Evolutionary conservation across 2,329 filamentous ascomycete species (phyloP), one percentile per base, ranked within the genome.

Genomic region (Fusarium brevicatenulatum): DNA sequence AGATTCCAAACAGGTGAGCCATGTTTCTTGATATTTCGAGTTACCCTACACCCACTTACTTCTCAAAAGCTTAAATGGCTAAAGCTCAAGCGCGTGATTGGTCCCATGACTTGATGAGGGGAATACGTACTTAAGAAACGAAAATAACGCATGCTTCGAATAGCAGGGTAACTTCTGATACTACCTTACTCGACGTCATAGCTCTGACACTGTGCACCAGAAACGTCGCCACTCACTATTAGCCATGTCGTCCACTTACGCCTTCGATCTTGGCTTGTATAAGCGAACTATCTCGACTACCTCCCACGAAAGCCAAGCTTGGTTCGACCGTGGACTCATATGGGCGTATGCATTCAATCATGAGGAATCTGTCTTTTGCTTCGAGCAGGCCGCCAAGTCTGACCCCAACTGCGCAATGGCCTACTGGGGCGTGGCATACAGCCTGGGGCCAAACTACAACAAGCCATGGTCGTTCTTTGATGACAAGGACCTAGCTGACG

Each of bases 321-420:
- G 92, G 92, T 94, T 93, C 78, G 85, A 92, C 78, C 89, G 91
- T 16, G 92, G 91, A 5, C 82, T 95, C n/a, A 84, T 91, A 28
- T 95, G 92, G 92, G 87, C 85, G 47, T 95, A 92, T 79, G 91
- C 85, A 28, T 95, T 95, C 83, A 94, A 95, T 78, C 92, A 94
- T 77, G 91, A 92, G 72, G 92, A 94, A 79, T 88, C 91, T 1
- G 86, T 86, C 9, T 82, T 81, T 44, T 93, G 91, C 81, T 93
- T 93, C 75, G 83, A 90, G 74, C 82, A 83, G 13, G 90, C 90
- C n/a, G 86, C 89, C 37, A 78, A 80, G 2, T 78, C 83, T 52
- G 91, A 93, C 68, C 69, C 81, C 0, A 70, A 79, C 5, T 92
- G 89, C 64, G 86, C 87, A 36, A 89, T 93, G 84, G 91, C 89